Conservation (phyloP, 208 protist genomes). For the Tritrichomonas foetus region DNA sequence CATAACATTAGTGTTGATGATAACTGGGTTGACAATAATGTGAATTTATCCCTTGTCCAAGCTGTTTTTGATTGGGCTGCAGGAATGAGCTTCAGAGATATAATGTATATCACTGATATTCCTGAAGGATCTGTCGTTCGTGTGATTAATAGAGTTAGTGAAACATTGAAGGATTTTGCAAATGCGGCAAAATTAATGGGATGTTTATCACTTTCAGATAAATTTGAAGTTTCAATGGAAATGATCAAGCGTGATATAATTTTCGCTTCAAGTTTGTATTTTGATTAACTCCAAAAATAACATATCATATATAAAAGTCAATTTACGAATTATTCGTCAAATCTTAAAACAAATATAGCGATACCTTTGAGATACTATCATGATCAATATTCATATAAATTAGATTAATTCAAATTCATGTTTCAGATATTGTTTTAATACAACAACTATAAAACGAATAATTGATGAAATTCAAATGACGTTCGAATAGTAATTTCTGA, state of each 20-base stretch:
- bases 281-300: constrained; percentile 22
- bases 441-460: no score
- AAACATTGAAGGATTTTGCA: neutral
- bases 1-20: neutral
- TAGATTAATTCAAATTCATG: no score
- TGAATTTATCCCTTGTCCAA: neutral
- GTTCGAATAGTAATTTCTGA: no score
- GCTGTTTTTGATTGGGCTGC: neutral
- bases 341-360: no score
- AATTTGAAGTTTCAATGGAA: constrained; percentile 84
- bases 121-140: neutral
- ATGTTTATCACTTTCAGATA: constrained; percentile 88
- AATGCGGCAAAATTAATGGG: constrained; percentile 93
- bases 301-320: no score
- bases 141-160: neutral
- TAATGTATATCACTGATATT: neutral
- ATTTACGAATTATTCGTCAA: no score
- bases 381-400: no score
- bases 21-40: neutral
- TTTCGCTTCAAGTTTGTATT: constrained; percentile 94
- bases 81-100: neutral
- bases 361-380: no score
- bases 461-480: no score
- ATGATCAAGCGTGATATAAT: constrained; percentile 97
- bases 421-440: no score